These are phyloP conservation scores for Epithemia pelagica DNA, from an alignment of 108 stramenopile genomes.

Conservation along the genomic window DNA sequence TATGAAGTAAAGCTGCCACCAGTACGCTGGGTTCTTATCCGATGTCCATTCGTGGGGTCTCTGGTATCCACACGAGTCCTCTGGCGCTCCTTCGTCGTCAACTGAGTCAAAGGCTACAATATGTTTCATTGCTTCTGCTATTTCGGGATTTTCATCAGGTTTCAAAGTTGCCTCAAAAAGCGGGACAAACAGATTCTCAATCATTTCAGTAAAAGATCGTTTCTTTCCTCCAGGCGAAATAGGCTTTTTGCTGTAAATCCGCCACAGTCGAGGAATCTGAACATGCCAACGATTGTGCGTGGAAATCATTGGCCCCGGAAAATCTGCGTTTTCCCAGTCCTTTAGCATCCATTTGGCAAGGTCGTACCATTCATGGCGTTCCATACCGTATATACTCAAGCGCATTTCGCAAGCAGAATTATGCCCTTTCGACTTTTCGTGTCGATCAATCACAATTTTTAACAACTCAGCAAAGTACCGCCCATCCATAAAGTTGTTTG, in stretches of 20 bases:
- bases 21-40: conserved; percentile 82
- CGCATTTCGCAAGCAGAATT: conserved; percentile 91
- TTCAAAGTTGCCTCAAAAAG: conserved; percentile 94
- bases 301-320: conserved; percentile 77
- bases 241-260: conserved; percentile 82
- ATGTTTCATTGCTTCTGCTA: conserved; percentile 89
- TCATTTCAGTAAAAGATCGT: conserved; percentile 84
- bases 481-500: conserved; percentile 85
- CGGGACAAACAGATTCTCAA: conserved; percentile 94
- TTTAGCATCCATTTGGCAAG: conserved; percentile 77
- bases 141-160: conserved; percentile 88
- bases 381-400: conserved; percentile 95
- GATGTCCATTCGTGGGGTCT: conserved; percentile 79
- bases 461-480: conserved; percentile 92
- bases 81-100: conserved; percentile 94
- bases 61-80: conserved; percentile 37
- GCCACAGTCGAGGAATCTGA: conserved; percentile 94
- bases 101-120: conserved; percentile 98
- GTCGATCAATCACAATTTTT: conserved; percentile 81
- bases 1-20: conserved; percentile 90
- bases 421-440: conserved; percentile 87
- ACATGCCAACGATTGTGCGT: conserved; percentile 98
- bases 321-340: conserved; percentile 62
- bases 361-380: conserved; percentile 87
- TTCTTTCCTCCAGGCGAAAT: conserved; percentile 23